Percentiles rank a stretch among this genome's conserved stretches.
phyloP scores from a whole-genome alignment of 2,329 filamentous ascomycete species.

The Cytospora chrysosperma region DNA sequence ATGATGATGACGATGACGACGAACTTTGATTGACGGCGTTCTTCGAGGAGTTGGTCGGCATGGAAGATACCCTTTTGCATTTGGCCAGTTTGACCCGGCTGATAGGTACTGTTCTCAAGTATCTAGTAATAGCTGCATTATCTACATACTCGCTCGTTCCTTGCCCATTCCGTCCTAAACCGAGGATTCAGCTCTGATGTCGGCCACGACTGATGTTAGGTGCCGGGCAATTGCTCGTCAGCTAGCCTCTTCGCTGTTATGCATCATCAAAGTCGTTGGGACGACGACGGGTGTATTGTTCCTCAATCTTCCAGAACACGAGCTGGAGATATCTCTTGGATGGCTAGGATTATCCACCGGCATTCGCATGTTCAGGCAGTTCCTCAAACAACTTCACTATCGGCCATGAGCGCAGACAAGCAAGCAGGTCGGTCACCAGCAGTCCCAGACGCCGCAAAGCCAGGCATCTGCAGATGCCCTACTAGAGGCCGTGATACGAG shows the following conservation, averaged over 20 bases:
- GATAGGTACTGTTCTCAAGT: neutral
- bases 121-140: neutral
- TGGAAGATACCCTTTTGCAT: constrained; percentile 18
- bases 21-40: constrained; percentile 18
- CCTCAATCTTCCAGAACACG: too few relatives aligned
- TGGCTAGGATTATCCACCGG: too few relatives aligned
- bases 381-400: neutral
- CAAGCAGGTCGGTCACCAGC: neutral
- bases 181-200: too few relatives aligned
- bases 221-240: too few relatives aligned
- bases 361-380: neutral
- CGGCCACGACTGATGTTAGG: too few relatives aligned
- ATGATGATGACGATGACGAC: constrained; percentile 19
- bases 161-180: too few relatives aligned
- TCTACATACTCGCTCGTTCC: too few relatives aligned
- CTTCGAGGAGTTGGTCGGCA: neutral
- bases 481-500: neutral
- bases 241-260: too few relatives aligned
- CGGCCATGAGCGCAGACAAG: neutral
- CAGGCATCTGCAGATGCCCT: neutral
- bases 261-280: too few relatives aligned
- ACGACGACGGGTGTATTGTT: too few relatives aligned
- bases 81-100: neutral
- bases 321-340: too few relatives aligned
- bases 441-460: neutral